Conservation (phyloP, 1,284 basidiomycete species). For the Rhodotorula sp. region DNA sequence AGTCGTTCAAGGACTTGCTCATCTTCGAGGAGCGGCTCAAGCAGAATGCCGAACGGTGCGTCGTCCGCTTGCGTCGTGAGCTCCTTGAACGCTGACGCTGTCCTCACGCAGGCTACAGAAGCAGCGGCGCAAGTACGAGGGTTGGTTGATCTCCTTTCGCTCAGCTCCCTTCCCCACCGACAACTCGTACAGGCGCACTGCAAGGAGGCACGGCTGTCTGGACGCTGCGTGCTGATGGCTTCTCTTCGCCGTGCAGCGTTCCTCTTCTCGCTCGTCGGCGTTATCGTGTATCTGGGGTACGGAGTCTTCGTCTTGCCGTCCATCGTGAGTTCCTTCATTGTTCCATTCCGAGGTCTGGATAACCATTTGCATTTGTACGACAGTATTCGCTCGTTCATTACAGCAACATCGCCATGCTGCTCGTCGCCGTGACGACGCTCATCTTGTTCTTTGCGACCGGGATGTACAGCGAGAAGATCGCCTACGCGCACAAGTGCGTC, state of each 20-base stretch:
- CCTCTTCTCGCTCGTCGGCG: constrained; percentile 63
- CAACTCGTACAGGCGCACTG: background rate
- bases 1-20: constrained; percentile 66
- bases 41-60: constrained; percentile 65
- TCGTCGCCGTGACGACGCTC: constrained; percentile 82
- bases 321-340: constrained; percentile 49
- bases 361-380: background rate
- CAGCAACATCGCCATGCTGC: constrained; percentile 68
- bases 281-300: constrained; percentile 68
- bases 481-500: constrained; percentile 86
- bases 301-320: constrained; percentile 68
- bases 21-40: constrained; percentile 95
- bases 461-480: constrained; percentile 93
- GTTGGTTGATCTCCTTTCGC: constrained; percentile 46
- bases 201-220: too few relatives aligned
- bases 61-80: background rate
- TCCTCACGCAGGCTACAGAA: constrained; percentile 60
- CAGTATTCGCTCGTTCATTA: constrained; percentile 58
- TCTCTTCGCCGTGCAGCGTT: constrained; percentile 61
- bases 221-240: constrained; percentile 2
- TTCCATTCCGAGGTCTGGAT: background rate
- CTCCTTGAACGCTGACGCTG: background rate
- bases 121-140: constrained; percentile 80
- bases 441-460: constrained; percentile 95
- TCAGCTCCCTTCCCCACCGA: background rate